Evolutionary conservation across 352 stramenopile genomes (phyloP), one percentile per base, ranked within the genome.

Genomic region (Globisporangium viniferum): DNA sequence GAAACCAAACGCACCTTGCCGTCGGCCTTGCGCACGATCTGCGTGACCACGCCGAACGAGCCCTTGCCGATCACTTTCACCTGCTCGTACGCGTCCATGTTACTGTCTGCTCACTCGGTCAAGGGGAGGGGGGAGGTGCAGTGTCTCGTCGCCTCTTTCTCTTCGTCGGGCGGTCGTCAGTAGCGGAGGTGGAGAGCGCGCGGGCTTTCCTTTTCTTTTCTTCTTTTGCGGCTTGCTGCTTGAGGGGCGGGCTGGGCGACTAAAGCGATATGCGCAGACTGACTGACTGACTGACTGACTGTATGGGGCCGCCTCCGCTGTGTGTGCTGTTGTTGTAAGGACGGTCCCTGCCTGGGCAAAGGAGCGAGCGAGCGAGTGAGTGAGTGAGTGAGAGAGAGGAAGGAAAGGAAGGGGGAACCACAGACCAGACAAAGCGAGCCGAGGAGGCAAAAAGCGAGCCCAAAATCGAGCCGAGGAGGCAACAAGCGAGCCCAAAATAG

Each of bases 21-120:
- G 72, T 98, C 92, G 54, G 84, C 76, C 71, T 96, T 95, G 72
- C 92, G 82, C 59, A 93, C 74, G 72, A 98, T 95, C 80, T 96
- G 89, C 73, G 85, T 92, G 29, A 98, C 91, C 61, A 95, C 89
- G 70, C 92, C 92, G 76, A 97, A 98, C 39, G 90, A 97, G 69
- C 92, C 92, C 67, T 95, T 95, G 70, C 92, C 92, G 71, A 98
- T 97, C 64, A 95, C 85, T 62, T 89, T 85, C 64, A 97, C 78
- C 58, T 90, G 80, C 68, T 97, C 90, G 77, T 97, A 97, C 51
- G 88, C 82, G 76, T 97, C 88, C 87, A 95, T 95, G 24, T 20
- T 70, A 59, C 14, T 35, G 35, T 6, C 8, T 49, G 8, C 7
- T 60, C 56, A 2, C 10, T 31, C 3, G 18, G 5, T 44, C 10